phyloP scores from a whole-genome alignment of 352 stramenopile species.

The Phytophthora hybrid region DNA sequence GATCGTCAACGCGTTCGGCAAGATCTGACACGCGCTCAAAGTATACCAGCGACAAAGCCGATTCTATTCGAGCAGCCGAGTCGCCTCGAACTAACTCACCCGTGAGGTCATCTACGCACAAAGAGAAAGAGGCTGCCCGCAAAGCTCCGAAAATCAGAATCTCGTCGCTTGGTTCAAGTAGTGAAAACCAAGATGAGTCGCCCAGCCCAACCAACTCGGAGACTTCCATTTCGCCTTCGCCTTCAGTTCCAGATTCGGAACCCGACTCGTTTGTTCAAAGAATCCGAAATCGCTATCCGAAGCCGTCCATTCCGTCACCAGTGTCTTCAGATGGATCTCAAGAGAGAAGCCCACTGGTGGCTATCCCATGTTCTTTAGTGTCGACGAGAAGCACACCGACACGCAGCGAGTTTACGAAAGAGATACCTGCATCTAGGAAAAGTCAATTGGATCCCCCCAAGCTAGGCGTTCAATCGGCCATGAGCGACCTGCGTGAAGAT shows the following conservation, averaged over 20 bases:
- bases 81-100: background rate
- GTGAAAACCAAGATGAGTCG: constrained; percentile 31
- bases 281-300: constrained; percentile 2
- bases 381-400: constrained; percentile 4
- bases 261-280: background rate
- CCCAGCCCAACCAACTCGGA: constrained; percentile 34
- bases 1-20: background rate
- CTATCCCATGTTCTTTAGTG: constrained; percentile 25
- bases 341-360: background rate
- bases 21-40: background rate
- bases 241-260: background rate
- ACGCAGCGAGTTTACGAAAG: background rate
- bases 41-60: constrained; percentile 1
- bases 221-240: constrained; percentile 14
- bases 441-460: background rate
- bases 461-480: constrained; percentile 1
- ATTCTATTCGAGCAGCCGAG: constrained; percentile 29
- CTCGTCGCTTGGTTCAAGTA: background rate
- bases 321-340: constrained; percentile 7
- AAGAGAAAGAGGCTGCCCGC: background rate
- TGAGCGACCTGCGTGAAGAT: constrained; percentile 52
- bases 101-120: background rate
- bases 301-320: constrained; percentile 11
- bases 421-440: background rate
- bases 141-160: background rate